Base-by-base conservation (phyloP, 345 rosid species). In the Arabis alpina region DNA sequence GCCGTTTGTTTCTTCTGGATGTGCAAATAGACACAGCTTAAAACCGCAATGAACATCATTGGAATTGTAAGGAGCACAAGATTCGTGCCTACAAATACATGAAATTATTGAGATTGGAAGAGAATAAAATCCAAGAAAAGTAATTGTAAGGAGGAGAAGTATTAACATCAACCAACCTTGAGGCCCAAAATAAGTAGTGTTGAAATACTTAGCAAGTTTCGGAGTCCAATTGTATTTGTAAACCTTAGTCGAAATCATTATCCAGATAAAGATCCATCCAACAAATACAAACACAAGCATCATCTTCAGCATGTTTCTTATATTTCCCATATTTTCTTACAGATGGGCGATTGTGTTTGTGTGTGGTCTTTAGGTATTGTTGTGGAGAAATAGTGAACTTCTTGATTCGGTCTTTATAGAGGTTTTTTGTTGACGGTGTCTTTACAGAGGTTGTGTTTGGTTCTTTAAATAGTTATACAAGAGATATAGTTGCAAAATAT, bases 211-310 rank as follows among this genome's bases (percentile, higher is more conserved):
- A 30, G 25, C 54, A 32, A 63, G 55, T 48, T 47, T 63, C 3
- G 68, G 68, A 10, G 55, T 63, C 68, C 68, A 63, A 15, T 30
- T 11, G 51, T 63, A 47, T 19, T 16, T 47, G 54, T 28, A 63
- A 28, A 32, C 43, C 54, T 32, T 32, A 10, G 68, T 63, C 30
- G 68, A 48, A 63, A 63, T 63, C 68, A 63, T 63, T 47, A 63
- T 63, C 68, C 68, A 63, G 11, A 63, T 28, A 48, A 63, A 63
- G 4, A 63, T 1, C 68, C 68, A 63, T 63, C 68, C 68, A 47
- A 63, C n/a, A 47, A 47, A 63, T 11, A 63, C 43, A 63, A 47
- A 10, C 30, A 7, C 3, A 32, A 49, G 54, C 4, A 49, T 49
- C 28, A 49, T 15, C 28, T 49, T 49, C 54, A 49, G 54, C 28